phyloP scores from a whole-genome alignment of 75 land plant species.

The Cryptomeria japonica region DNA sequence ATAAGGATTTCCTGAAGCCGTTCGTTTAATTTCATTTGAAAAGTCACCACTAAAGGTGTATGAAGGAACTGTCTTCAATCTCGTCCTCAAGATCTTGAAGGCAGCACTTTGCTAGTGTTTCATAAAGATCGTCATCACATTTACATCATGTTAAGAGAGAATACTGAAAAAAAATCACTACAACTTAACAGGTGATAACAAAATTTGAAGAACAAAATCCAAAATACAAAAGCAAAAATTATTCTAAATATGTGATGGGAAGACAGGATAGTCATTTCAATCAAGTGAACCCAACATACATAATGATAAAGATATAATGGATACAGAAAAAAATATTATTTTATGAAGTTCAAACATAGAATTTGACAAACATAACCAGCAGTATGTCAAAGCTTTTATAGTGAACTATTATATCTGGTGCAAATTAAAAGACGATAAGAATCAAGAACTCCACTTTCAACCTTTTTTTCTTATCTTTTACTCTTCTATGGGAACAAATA shows the following conservation, averaged over 20 bases:
- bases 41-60: slow-evolving; percentile 58
- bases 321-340: neutral
- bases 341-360: neutral
- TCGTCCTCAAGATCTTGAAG: slow-evolving; percentile 87
- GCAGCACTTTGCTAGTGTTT: slow-evolving; percentile 93
- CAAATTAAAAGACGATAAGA: neutral
- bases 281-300: neutral
- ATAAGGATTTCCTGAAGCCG: slow-evolving; percentile 57
- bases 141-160: slow-evolving; percentile 2
- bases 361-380: neutral
- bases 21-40: slow-evolving; percentile 22
- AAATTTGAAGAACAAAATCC: neutral
- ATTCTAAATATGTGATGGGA: neutral
- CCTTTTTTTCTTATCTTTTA: neutral
- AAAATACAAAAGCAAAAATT: neutral
- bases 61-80: slow-evolving; percentile 90
- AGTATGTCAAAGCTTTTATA: neutral
- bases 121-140: neutral
- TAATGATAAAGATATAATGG: neutral
- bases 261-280: neutral
- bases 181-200: neutral
- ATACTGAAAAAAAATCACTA: neutral
- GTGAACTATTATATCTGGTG: neutral
- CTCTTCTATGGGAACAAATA: neutral
- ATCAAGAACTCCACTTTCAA: neutral